Evolutionary conservation across 345 rosid species (phyloP), one percentile per base, ranked within the genome.

Genomic region (Eutrema japonicum): DNA sequence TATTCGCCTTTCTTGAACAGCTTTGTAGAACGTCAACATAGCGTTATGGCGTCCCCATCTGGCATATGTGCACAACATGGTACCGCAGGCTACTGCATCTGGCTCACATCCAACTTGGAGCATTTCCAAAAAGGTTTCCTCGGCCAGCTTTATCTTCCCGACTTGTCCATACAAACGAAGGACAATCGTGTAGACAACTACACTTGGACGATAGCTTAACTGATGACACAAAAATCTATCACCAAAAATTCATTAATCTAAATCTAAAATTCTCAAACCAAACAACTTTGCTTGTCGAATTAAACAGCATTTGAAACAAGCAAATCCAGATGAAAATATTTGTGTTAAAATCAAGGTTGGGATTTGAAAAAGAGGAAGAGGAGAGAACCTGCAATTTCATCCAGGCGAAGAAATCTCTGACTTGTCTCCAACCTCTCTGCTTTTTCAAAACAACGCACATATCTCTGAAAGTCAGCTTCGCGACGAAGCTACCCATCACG

Each of bases 391-490:
- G 98, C 79, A 93, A 78, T 77, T 93, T 91, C 97, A 93, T 93
- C 98, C 98, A 93, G 29, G 80, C 64, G 82, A 93, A 93, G 77
- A 91, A 88, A 58, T 91, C 94, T 52, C 84, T 71, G 32, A 76
- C 97, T 82, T 93, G 94, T 48, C 84, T 83, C 98, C 98, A 93
- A 11, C 87, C 84, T 72, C 79, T 89, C 75, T 89, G 97, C 65
- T 85, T 97, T 79, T 89, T 93, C 80, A 93, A 72, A 66, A 93
- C 97, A 41, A 88, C 89, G 63, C 98, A 93, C 97, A 93, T 93
- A 46, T 91, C 98, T 74, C 85, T 85, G 63, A 93, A 93, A 59
- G 67, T 89, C 55, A 93, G 60, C 81, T 86, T 93, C 2, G 86
- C 78, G n/a, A 91, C 94, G 61, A 93, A 93, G 64, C 90, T 88